Base-by-base conservation (phyloP, 176 grass and related monocot genomes). In the Microstegium vimineum region DNA sequence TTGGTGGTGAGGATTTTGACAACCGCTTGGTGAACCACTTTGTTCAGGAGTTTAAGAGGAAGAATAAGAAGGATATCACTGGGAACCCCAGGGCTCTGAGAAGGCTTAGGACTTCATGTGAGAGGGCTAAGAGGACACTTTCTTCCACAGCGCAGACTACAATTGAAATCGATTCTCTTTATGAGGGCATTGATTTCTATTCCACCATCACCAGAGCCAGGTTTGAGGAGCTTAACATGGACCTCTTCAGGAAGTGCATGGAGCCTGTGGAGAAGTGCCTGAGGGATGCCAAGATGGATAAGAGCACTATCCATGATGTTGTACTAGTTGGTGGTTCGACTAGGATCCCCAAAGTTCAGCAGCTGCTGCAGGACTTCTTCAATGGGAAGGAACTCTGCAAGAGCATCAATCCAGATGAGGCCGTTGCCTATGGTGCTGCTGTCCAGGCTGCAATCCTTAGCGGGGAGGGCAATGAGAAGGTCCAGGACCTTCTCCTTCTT, bases 281-380 rank as follows among this genome's bases (percentile, higher is more conserved):
- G 75, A 77, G 87, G 18, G 94, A 97, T n/a, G 91, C 94, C 5
- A 97, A 97, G 85, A 97, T 97, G 91, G 94, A 97, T 80, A 97
- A 97, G 85, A 95, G 90, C 85, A 90, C 45, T 6, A 47, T 47
- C 45, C 45, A 47, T 47, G 45, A 47, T 47, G 45, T 47, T 17
- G 45, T 47, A 47, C 45, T 47, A 17, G 45, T 47, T 47, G 45
- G 45, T 47, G 45, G 45, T 6, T 47, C 45, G 15, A 47, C 45
- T 47, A 47, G 45, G 32, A 90, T 90, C 22, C 88, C 80, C 6
- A 79, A 69, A 67, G 88, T 86, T 54, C 80, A 86, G 69, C 84
- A 90, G 51, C 61, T 87, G 46, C 61, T 87, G 23, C 80, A 87
- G 61, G 88, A 86, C 33, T 90, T 90, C 62, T 90, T 90, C 80